phyloP scores from a whole-genome alignment of 2,329 filamentous ascomycete species.

The Fusarium keratoplasticum region DNA sequence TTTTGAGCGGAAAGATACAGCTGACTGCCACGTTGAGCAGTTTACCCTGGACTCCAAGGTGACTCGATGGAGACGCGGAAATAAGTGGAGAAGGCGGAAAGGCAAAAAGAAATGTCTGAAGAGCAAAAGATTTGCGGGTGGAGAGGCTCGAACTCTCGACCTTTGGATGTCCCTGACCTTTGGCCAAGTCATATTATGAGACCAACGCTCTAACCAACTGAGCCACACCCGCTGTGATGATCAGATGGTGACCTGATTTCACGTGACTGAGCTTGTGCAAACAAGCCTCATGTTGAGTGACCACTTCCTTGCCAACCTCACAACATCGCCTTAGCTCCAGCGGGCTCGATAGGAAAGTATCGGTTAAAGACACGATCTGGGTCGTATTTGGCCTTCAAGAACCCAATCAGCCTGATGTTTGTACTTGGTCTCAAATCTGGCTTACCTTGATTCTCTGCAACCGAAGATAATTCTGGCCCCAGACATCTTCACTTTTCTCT shows the following conservation, averaged over 20 bases:
- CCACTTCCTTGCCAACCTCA: not conserved
- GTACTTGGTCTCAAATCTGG: rapidly evolving
- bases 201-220: constrained; percentile 25
- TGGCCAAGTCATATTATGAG: constrained; percentile 27
- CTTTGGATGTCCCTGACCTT: constrained; percentile 31
- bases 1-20: not conserved
- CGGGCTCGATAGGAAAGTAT: not conserved
- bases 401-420: not conserved
- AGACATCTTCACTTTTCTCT: not conserved
- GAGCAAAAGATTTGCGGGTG: constrained; percentile 16
- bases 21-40: not conserved
- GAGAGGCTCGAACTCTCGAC: constrained; percentile 39
- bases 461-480: not conserved
- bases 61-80: not conserved
- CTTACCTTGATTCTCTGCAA: not conserved
- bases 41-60: not conserved
- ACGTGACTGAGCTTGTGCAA: not conserved
- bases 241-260: not conserved
- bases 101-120: not conserved
- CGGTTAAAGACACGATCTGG: not conserved
- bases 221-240: constrained; percentile 22
- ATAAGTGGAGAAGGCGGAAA: not conserved
- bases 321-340: not conserved
- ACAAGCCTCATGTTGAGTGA: not conserved
- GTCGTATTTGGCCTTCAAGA: not conserved